Percentiles rank a stretch among this genome's conserved stretches.
Evolutionary conservation across 1,284 basidiomycete species (phyloP).

Genomic region (Papiliotrema terrestris): DNA sequence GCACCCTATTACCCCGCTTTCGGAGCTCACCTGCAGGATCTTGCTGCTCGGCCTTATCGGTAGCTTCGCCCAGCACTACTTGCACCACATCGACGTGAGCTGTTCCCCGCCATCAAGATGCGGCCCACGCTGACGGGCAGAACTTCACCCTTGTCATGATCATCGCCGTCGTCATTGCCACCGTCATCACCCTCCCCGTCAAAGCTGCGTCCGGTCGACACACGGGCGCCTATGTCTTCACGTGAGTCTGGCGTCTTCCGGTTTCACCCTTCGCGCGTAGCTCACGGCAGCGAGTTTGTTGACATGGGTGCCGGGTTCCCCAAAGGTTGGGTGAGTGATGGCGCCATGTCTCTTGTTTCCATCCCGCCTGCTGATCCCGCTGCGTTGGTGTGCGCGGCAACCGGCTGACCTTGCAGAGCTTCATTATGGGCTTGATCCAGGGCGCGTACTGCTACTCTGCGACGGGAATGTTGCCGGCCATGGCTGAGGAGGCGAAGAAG

Average conservation of each 20-base stretch:
- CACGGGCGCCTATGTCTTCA: constrained; percentile 30
- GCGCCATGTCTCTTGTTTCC: too few species aligned
- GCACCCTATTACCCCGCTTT: neutral
- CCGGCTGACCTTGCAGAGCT: constrained; percentile 19
- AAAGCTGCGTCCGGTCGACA: constrained; percentile 41
- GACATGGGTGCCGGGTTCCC: constrained; percentile 43
- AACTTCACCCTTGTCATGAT: constrained; percentile 30
- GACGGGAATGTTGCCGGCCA: constrained; percentile 44
- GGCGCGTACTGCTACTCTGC: constrained; percentile 39
- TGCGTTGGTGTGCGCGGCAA: too few species aligned
- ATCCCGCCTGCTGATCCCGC: too few species aligned
- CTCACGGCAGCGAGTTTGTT: constrained; percentile 34
- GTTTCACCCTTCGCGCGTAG: neutral
- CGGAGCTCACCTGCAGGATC: constrained; percentile 25
- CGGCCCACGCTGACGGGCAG: constrained; percentile 10
- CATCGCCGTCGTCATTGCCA: constrained; percentile 37
- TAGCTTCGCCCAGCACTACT: constrained; percentile 35
- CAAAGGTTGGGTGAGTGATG: constrained; percentile 35
- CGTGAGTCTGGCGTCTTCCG: constrained; percentile 10
- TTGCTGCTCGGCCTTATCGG: constrained; percentile 41
- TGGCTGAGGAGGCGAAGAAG: constrained; percentile 47
- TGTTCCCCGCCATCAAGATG: neutral
- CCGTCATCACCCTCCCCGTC: constrained; percentile 45
- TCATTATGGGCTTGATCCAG: constrained; percentile 40
- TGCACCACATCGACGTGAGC: constrained; percentile 36